Percentiles rank a stretch among this genome's conserved stretches.
phyloP scores from a whole-genome alignment of 2,329 filamentous ascomycete species.

The Colletotrichum incanum region DNA sequence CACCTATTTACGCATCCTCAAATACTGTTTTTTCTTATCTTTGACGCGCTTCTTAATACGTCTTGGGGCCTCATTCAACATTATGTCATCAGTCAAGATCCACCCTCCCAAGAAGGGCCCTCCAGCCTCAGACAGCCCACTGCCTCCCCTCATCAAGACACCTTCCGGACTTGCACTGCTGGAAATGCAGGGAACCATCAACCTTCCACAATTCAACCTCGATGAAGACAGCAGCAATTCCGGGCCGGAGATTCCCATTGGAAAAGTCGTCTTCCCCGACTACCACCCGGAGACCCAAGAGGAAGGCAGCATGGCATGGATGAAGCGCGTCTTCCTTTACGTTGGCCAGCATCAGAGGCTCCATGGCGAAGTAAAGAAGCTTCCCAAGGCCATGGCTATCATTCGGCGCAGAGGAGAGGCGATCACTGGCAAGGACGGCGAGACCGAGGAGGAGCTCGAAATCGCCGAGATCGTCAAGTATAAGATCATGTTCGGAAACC shows the following conservation, averaged over 20 bases:
- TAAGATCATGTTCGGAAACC: constrained; percentile 86
- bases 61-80: not conserved
- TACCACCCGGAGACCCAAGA: constrained; percentile 70
- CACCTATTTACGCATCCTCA: not conserved
- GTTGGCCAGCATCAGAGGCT: constrained; percentile 91
- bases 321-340: constrained; percentile 91
- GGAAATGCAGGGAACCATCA: constrained; percentile 93
- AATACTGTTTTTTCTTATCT: too few species aligned
- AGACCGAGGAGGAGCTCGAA: constrained; percentile 76
- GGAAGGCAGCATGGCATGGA: constrained; percentile 79
- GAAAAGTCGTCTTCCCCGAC: constrained; percentile 84
- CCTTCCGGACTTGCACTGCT: constrained; percentile 91
- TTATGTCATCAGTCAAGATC: constrained; percentile 59
- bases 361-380: constrained; percentile 90
- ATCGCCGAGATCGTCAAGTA: constrained; percentile 89
- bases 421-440: constrained; percentile 38
- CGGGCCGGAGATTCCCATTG: constrained; percentile 67
- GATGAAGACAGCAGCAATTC: constrained; percentile 49
- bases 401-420: constrained; percentile 71
- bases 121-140: constrained; percentile 62
- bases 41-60: not conserved
- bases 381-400: constrained; percentile 85
- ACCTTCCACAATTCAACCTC: constrained; percentile 71
- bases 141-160: constrained; percentile 89
- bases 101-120: constrained; percentile 54